These are phyloP conservation scores for Collariella sp. DNA, from an alignment of 495 filamentous ascomycete species.

Conservation along the genomic window DNA sequence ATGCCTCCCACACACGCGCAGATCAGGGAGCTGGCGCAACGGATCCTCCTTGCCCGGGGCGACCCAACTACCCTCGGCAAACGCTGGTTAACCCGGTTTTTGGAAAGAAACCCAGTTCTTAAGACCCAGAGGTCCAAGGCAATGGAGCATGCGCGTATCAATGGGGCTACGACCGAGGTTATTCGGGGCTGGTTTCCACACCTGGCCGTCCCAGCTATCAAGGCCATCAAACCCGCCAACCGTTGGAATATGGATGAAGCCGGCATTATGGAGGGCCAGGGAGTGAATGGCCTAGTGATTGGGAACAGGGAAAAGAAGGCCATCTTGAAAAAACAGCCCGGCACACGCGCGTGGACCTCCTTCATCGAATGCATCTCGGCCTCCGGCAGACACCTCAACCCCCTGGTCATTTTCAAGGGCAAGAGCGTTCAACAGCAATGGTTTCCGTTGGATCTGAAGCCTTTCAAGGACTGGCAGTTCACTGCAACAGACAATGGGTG, in stretches of 20 bases:
- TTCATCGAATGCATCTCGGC: constrained; percentile 8
- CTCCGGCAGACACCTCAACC: neutral
- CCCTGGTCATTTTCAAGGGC: constrained; percentile 6
- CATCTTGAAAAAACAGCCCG: neutral
- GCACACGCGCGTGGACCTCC: neutral
- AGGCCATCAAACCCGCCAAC: neutral
- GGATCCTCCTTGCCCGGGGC: neutral
- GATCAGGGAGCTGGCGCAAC: neutral
- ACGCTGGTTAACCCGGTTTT: neutral
- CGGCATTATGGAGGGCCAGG: neutral
- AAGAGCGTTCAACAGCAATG: constrained; percentile 9
- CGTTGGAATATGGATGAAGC: neutral
- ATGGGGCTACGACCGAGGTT: neutral
- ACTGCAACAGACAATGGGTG: constrained; percentile 8
- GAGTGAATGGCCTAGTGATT: constrained; percentile 1
- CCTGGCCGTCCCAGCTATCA: neutral
- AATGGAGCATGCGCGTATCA: neutral
- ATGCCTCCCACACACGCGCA: neutral
- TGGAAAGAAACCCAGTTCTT: neutral
- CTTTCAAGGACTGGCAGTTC: constrained; percentile 2
- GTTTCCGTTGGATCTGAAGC: neutral
- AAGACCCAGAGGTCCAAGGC: neutral
- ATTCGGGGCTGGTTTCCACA: neutral
- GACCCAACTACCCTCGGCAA: neutral
- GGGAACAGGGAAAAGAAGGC: neutral